These are phyloP conservation scores for Pneumocystis wakefieldiae DNA, from an alignment of 1,139 yeast species.

Conservation along the genomic window DNA sequence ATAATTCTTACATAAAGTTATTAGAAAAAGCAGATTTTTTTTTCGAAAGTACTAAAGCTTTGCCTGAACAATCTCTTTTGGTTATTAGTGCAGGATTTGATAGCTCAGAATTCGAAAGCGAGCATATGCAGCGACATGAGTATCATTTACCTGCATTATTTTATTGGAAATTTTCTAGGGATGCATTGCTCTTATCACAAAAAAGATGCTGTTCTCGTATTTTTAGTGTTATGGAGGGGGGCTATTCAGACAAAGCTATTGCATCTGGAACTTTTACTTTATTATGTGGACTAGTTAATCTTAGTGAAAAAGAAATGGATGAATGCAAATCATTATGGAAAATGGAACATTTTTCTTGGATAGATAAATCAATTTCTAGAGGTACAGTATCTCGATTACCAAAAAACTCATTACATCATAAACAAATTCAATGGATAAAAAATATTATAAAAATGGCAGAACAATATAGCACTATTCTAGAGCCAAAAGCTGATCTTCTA, in stretches of 20 bases:
- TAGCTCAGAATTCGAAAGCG: conserved; percentile 71
- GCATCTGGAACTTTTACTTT: conserved; percentile 66
- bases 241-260: conserved; percentile 73
- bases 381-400: neutral
- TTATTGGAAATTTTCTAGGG: conserved; percentile 58
- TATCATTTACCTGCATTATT: conserved; percentile 74
- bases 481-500: neutral
- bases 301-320: neutral
- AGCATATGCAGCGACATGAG: conserved; percentile 73
- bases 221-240: conserved; percentile 67
- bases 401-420: neutral
- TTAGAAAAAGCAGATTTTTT: conserved; percentile 58
- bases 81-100: conserved; percentile 78
- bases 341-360: neutral
- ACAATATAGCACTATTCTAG: neutral
- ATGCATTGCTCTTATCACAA: conserved; percentile 49
- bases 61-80: conserved; percentile 40
- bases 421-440: neutral
- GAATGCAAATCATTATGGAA: neutral
- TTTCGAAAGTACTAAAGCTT: conserved; percentile 31
- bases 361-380: neutral
- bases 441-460: neutral
- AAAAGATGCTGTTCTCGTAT: conserved; percentile 49
- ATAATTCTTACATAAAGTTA: conserved; percentile 44
- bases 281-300: conserved; percentile 19